phyloP scores from a whole-genome alignment of 1,139 yeast species.

The Magnusiomyces fungicola region DNA sequence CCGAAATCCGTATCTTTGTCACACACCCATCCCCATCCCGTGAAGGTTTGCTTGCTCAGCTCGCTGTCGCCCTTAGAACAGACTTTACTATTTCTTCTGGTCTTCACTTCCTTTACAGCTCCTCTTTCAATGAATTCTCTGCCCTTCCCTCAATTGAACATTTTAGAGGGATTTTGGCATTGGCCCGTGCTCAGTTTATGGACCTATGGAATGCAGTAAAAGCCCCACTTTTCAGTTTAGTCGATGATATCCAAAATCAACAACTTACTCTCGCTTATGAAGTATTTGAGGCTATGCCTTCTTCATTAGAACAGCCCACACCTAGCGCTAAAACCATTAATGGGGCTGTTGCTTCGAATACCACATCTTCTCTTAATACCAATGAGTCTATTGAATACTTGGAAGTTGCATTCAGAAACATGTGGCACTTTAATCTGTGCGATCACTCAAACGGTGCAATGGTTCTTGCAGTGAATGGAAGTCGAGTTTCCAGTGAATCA shows the following conservation, averaged over 20 bases:
- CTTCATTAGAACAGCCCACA: conserved; percentile 19
- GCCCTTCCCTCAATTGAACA: conserved; percentile 57
- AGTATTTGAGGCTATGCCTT: conserved; percentile 59
- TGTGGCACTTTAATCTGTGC: conserved; percentile 73
- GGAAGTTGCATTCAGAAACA: conserved; percentile 57
- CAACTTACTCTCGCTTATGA: conserved; percentile 49
- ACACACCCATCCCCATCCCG: conserved; percentile 62
- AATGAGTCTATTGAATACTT: conserved; percentile 38
- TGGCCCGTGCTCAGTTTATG: conserved; percentile 54
- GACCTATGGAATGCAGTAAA: conserved; percentile 59
- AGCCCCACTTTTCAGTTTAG: conserved; percentile 40
- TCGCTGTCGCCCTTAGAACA: conserved; percentile 59
- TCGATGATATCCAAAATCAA: conserved; percentile 33
- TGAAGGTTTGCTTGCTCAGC: conserved; percentile 60
- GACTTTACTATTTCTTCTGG: conserved; percentile 70
- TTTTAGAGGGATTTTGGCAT: conserved; percentile 44
- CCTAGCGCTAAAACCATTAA: conserved; percentile 13
- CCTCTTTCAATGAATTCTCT: conserved; percentile 64
- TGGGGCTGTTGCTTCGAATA: not conserved
- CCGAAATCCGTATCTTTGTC: conserved; percentile 53
- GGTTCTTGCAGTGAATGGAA: conserved; percentile 37
- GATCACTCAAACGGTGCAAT: conserved; percentile 47
- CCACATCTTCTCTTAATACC: conserved; percentile 2
- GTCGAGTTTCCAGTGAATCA: conserved; percentile 39
- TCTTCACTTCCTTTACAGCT: conserved; percentile 62